phyloP scores from a whole-genome alignment of 2,329 filamentous ascomycete genomes.

The Talaromyces pinophilus region DNA sequence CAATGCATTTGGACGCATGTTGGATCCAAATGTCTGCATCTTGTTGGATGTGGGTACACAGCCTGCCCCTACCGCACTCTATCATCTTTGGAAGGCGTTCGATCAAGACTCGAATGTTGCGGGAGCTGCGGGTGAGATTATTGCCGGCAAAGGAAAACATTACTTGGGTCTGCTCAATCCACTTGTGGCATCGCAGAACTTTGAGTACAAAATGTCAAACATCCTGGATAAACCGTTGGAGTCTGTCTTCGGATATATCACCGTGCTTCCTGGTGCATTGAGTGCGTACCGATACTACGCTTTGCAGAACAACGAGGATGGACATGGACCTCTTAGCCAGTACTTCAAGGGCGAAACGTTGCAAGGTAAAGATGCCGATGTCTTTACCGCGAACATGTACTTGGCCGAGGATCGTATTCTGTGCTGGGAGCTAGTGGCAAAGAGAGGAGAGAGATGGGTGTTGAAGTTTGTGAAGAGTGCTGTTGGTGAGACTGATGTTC shows the following conservation, averaged over 20 bases:
- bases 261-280: constrained; percentile 89
- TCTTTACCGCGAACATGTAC: constrained; percentile 99
- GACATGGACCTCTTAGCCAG: constrained; percentile 91
- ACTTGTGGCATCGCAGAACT: constrained; percentile 94
- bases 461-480: constrained; percentile 97
- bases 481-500: constrained; percentile 96
- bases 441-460: constrained; percentile 92
- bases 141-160: constrained; percentile 83
- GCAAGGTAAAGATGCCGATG: constrained; percentile 92
- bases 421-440: constrained; percentile 96
- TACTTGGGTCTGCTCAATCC: constrained; percentile 87
- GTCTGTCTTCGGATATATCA: constrained; percentile 97
- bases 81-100: constrained; percentile 98
- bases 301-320: constrained; percentile 92
- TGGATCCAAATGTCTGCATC: constrained; percentile 96
- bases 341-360: constrained; percentile 99
- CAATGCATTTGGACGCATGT: constrained; percentile 89
- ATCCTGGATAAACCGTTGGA: constrained; percentile 97
- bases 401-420: constrained; percentile 97
- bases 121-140: constrained; percentile 95
- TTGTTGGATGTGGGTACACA: constrained; percentile 94
- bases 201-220: constrained; percentile 99
- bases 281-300: constrained; percentile 96
- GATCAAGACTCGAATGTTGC: constrained; percentile 97
- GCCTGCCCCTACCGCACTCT: constrained; percentile 85